These are phyloP conservation scores for Prunus davidiana DNA, from an alignment of 306 rosid genomes.

Conservation along the genomic window DNA sequence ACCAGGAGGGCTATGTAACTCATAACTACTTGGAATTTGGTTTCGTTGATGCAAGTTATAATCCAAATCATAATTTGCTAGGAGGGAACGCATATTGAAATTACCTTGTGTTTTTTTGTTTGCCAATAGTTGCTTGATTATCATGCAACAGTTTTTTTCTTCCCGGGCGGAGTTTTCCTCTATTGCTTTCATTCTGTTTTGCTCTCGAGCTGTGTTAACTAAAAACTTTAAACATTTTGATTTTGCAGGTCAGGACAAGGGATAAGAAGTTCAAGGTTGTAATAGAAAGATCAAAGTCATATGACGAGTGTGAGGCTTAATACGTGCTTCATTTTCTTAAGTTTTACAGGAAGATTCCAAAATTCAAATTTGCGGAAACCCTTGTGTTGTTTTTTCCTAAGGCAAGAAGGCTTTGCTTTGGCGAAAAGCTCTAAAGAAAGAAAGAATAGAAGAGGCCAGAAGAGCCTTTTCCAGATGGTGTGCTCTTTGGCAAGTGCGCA, in stretches of 20 bases:
- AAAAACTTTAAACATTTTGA: constrained; percentile 1
- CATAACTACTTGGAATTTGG: background rate
- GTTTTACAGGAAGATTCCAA: background rate
- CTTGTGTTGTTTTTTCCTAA: background rate
- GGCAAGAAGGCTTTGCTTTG: background rate
- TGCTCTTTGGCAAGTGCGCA: background rate
- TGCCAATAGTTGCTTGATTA: background rate
- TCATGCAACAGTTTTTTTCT: background rate
- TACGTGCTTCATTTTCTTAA: constrained; percentile 5
- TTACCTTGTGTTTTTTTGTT: background rate
- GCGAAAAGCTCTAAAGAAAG: background rate
- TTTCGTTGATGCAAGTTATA: background rate
- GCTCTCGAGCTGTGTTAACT: constrained; percentile 4
- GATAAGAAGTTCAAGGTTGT: constrained; percentile 47
- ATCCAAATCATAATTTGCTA: background rate
- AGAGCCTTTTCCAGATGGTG: constrained; percentile 9
- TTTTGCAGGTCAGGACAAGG: constrained; percentile 64
- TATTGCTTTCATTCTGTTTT: background rate
- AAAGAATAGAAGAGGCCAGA: background rate
- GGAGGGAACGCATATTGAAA: background rate
- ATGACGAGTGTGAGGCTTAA: constrained; percentile 44
- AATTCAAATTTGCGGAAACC: background rate
- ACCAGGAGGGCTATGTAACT: background rate
- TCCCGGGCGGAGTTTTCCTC: background rate
- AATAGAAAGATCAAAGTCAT: constrained; percentile 60